Evolutionary conservation across 1,139 yeast species (phyloP), one percentile per base, ranked within the genome.

Genomic region (Eremothecium cymbalariae): DNA sequence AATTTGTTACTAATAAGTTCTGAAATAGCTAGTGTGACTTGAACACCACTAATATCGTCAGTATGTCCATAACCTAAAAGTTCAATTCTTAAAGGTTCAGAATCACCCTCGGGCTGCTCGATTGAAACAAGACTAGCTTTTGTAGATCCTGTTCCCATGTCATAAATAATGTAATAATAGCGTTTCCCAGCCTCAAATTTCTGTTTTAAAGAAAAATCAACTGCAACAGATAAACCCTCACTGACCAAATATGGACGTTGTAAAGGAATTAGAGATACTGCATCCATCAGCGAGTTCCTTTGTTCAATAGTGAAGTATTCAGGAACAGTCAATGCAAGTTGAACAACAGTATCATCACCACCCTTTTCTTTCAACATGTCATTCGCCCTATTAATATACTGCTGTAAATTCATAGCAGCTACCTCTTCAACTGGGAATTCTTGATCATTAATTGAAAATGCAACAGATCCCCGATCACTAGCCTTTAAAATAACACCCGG

Each of bases 61-160:
- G 80, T 85, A 50, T 60, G 74, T 1, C 90, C 88, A 41, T 77
- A 71, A 22, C 84, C 86, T 52, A 79, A 81, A 22, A 85, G 69
- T 38, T 76, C 81, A 33, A 85, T 63, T 6, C 57, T 52, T 14
- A 64, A 45, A 1, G 65, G 62, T 9, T 51, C 46, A 4, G 65
- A 57, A 6, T 53, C 62, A 41, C 68, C 68, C n/a, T 49, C 49
- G 7, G 60, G 60, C 20, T 72, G 72, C 24, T 64, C 61, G 43
- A 77, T 65, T 1, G 90, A 76, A 37, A 88, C 76, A 20, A 90
- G 62, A 0, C 97, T 81, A 3, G 95, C 94, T 38, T 78, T 74
- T 1, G 94, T 82, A 1, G 94, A 77, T 1, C 95, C 94, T 2
- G 95, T 93, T 33, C 99, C 99, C 71, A 82, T 73, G 56, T 90